A percentile compares a stretch with the other conserved stretches of the same genome.
Evolutionary conservation across 441 rosid genomes (phyloP).

Genomic region (Sinapis alba): DNA sequence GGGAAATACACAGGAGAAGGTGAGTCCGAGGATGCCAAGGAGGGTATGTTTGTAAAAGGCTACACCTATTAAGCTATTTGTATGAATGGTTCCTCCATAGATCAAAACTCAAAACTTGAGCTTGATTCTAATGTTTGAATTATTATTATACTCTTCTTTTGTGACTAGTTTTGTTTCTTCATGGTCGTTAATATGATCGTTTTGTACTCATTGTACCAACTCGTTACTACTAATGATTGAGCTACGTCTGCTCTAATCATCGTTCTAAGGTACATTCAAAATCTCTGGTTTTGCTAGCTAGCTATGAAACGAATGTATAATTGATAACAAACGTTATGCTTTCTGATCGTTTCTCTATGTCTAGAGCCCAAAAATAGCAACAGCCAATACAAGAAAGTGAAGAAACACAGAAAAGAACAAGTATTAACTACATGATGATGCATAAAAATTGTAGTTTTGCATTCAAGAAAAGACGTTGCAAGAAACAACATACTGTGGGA

Average conservation of each 20-base stretch:
- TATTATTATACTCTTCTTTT: slow-evolving; percentile 13
- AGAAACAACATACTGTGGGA: too few species aligned
- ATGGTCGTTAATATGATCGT: slow-evolving; percentile 15
- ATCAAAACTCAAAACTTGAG: slow-evolving; percentile 27
- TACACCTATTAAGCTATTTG: slow-evolving; percentile 53
- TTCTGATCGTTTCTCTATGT: too few species aligned
- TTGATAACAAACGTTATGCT: not conserved
- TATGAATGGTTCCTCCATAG: slow-evolving; percentile 12
- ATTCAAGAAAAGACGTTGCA: too few species aligned
- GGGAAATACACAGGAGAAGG: slow-evolving; percentile 91
- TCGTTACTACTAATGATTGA: not conserved
- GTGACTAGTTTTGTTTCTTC: slow-evolving; percentile 22
- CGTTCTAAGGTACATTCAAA: not conserved
- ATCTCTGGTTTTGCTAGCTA: not conserved
- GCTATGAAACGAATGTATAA: not conserved
- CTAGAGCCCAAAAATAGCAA: too few species aligned
- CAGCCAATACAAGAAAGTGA: too few species aligned
- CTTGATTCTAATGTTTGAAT: slow-evolving; percentile 31
- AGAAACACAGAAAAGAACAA: too few species aligned
- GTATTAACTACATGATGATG: too few species aligned
- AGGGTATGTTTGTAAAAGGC: slow-evolving; percentile 90
- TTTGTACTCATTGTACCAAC: slow-evolving; percentile 14
- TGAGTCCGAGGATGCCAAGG: slow-evolving; percentile 93
- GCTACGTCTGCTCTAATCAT: not conserved
- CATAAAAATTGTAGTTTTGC: too few species aligned